Percentiles rank a stretch among this genome's conserved stretches.
phyloP scores from a whole-genome alignment of 2,329 filamentous ascomycete genomes.

The Fusarium sp. region DNA sequence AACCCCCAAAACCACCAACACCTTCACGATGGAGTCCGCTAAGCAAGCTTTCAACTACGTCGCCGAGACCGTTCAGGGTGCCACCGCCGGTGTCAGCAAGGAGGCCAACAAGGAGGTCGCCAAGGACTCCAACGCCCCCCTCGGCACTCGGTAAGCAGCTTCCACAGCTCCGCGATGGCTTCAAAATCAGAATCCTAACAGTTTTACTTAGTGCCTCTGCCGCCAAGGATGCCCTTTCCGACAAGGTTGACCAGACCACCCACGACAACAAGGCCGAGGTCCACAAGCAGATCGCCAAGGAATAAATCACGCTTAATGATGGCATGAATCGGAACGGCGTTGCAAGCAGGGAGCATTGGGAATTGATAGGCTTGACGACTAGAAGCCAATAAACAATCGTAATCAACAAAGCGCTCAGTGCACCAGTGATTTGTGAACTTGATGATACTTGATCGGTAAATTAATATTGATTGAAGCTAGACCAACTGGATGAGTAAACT shows the following conservation, averaged over 20 bases:
- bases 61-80: constrained; percentile 72
- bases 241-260: constrained; percentile 59
- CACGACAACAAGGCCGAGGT: constrained; percentile 58
- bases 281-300: constrained; percentile 54
- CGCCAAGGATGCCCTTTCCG: constrained; percentile 61
- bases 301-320: constrained; percentile 36
- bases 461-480: not conserved
- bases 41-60: constrained; percentile 78
- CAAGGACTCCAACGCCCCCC: constrained; percentile 68
- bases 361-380: constrained; percentile 7
- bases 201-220: constrained; percentile 52
- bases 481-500: not conserved
- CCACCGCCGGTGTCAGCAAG: constrained; percentile 69
- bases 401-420: not conserved
- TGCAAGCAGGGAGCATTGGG: constrained; percentile 11
- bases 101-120: constrained; percentile 77
- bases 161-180: not conserved
- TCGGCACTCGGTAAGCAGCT: constrained; percentile 64
- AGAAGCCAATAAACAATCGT: constrained; percentile 16
- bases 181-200: constrained; percentile 43
- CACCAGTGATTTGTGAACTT: not conserved
- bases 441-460: not conserved
- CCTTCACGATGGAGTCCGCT: constrained; percentile 62
- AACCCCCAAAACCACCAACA: constrained; percentile 36
- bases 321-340: constrained; percentile 18